phyloP scores from a whole-genome alignment of 805 yeast genomes.

The Candida golubevii region DNA sequence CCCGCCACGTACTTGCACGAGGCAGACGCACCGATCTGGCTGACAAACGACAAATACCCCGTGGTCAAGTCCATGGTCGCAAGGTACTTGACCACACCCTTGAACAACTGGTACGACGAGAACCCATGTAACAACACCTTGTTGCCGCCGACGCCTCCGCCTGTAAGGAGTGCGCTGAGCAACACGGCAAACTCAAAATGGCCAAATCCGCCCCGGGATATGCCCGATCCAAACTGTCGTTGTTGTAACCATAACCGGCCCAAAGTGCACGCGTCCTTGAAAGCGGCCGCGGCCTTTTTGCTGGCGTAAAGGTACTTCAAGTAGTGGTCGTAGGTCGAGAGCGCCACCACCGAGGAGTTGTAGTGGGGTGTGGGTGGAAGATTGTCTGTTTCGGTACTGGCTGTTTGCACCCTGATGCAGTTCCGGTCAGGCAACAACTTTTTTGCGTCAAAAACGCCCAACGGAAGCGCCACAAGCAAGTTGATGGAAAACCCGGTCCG shows the following conservation, averaged over 20 bases:
- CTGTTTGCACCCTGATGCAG: slow-evolving; percentile 67
- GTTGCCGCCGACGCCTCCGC: slow-evolving; percentile 75
- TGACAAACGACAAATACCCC: slow-evolving; percentile 67
- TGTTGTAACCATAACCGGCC: slow-evolving; percentile 91
- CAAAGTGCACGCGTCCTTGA: slow-evolving; percentile 79
- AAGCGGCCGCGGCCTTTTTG: slow-evolving; percentile 72
- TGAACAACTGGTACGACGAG: slow-evolving; percentile 89
- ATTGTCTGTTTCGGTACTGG: slow-evolving; percentile 17
- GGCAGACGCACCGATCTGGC: slow-evolving; percentile 44
- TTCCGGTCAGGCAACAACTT: slow-evolving; percentile 78
- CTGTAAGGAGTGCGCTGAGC: slow-evolving; percentile 76
- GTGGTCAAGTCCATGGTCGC: slow-evolving; percentile 68
- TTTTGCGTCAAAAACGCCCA: slow-evolving; percentile 64
- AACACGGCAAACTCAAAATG: slow-evolving; percentile 82
- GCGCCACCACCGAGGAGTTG: slow-evolving; percentile 74
- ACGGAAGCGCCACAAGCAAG: slow-evolving; percentile 68
- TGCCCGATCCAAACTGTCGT: slow-evolving; percentile 67
- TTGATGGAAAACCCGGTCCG: slow-evolving; percentile 70
- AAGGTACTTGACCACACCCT: slow-evolving; percentile 76
- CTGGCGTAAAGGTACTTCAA: slow-evolving; percentile 72
- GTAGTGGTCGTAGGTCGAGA: slow-evolving; percentile 63
- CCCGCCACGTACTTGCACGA: slow-evolving; percentile 41
- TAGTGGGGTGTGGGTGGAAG: slow-evolving; percentile 81
- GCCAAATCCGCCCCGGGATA: slow-evolving; percentile 80
- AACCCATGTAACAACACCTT: slow-evolving; percentile 80